Evolutionary conservation across 768 basidiomycete genomes (phyloP).

Genomic region (Leccinum uliginosum): DNA sequence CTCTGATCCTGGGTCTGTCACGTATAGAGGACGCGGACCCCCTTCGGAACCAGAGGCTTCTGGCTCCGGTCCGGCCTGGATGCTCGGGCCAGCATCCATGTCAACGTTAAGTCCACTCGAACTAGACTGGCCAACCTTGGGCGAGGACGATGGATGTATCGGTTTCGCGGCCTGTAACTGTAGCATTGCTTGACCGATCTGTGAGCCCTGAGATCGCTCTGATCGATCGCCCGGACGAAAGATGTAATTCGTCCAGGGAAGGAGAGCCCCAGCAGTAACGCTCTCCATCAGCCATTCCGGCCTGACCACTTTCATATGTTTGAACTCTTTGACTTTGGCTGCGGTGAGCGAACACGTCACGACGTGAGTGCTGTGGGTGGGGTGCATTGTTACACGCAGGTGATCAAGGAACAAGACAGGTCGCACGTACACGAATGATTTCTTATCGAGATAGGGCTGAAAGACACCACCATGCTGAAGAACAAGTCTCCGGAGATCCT

Average conservation of each 20-base stretch:
- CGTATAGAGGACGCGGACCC: conserved; percentile 26
- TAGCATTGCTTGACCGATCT: conserved; percentile 17
- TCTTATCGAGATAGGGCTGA: conserved; percentile 79
- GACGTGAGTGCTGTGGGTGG: conserved; percentile 69
- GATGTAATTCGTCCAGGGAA: conserved; percentile 78
- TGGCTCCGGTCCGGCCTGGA: background rate
- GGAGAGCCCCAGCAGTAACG: conserved; percentile 55
- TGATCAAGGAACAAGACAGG: background rate
- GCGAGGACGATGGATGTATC: background rate
- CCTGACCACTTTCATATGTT: conserved; percentile 82
- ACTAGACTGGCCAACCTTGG: background rate
- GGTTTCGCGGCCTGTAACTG: conserved; percentile 6
- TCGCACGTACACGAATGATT: conserved; percentile 59
- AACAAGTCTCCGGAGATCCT: conserved; percentile 77
- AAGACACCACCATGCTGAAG: conserved; percentile 79
- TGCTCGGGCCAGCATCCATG: background rate
- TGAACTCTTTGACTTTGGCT: conserved; percentile 84
- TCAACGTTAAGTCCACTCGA: background rate
- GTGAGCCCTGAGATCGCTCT: conserved; percentile 47
- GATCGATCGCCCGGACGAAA: conserved; percentile 47
- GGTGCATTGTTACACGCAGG: background rate
- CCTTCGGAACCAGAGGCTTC: conserved; percentile 4
- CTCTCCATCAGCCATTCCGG: conserved; percentile 90
- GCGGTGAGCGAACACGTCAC: conserved; percentile 89
- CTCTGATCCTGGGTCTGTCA: conserved; percentile 40